These are phyloP conservation scores for Magnaporthiopsis poae DNA, from an alignment of 2,329 filamentous ascomycete genomes.

Conservation along the genomic window DNA sequence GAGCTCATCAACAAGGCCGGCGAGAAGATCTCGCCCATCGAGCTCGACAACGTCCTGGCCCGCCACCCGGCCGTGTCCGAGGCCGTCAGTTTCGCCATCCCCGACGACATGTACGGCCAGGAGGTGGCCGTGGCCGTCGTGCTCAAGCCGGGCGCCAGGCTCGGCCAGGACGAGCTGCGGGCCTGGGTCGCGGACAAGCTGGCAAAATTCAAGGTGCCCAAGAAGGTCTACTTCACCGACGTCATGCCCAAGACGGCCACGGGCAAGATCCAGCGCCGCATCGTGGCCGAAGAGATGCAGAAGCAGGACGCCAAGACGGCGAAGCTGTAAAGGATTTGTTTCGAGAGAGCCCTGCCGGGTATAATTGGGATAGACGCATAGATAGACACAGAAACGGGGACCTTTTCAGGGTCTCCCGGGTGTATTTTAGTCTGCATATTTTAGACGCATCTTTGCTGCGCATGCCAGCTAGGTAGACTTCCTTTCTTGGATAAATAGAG, in stretches of 20 bases:
- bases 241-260: conserved; percentile 88
- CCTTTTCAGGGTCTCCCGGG: no score
- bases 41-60: conserved; percentile 74
- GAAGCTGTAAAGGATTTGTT: conserved; percentile 35
- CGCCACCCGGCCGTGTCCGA: conserved; percentile 63
- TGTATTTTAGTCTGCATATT: no score
- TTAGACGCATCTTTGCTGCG: no score
- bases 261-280: conserved; percentile 75
- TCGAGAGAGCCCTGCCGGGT: not conserved
- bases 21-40: conserved; percentile 82
- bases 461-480: no score
- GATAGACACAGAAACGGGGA: no score
- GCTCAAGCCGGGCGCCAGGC: conserved; percentile 52
- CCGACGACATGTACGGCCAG: conserved; percentile 74
- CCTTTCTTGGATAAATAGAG: no score
- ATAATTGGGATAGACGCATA: no score
- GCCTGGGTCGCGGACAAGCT: conserved; percentile 59
- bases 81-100: conserved; percentile 74
- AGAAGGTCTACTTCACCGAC: conserved; percentile 74
- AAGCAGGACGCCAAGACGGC: conserved; percentile 50
- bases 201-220: conserved; percentile 78
- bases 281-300: conserved; percentile 77
- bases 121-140: conserved; percentile 71
- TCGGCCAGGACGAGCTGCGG: conserved; percentile 52
- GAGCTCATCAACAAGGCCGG: conserved; percentile 86